Evolutionary conservation across 2,329 filamentous ascomycete species (phyloP), one percentile per base, ranked within the genome.

Genomic region (Nigrospora sphaerica): DNA sequence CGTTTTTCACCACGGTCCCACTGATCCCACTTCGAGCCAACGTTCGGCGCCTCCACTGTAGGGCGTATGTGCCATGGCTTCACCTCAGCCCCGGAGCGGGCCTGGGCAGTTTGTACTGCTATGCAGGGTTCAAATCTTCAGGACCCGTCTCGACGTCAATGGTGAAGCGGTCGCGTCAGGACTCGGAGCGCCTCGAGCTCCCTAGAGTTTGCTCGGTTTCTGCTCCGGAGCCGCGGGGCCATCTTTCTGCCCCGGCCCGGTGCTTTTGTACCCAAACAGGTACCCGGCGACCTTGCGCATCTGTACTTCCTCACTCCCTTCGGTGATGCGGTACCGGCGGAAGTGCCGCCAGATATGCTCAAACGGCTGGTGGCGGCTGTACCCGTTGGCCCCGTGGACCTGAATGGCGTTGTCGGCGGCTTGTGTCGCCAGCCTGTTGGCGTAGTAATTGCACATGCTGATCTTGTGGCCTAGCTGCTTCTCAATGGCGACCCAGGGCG

Each of bases 291-390:
- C 71, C 62, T 81, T 82, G n/a, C 78, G 67, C 73, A 83, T 83
- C 62, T 83, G 79, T 44, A 83, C 80, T 65, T 83, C 79, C 58
- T 83, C 80, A 46, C 76, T 78, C 0, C 79, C 80, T 57, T 83
- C 80, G 0, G 80, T 83, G 51, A 83, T 84, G 33, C 80, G 63
- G 55, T 83, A 83, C 19, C 78, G 66, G 36, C 80, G 64, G 59
- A 83, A 81, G 62, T 83, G 79, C 43, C 80, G 68, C 74, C 80
- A 83, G 42, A 83, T 83, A 53, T 83, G 79, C 62, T 83, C 79
- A 54, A 84, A 83, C 1, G 77, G 77, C 50, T 72, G 71, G 64
- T 80, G 75, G 34, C 78, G 64, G 36, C 71, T 75, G 56, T 82
- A 82, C 1, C 78, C 78, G 55, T 77, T 74, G 0, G 77, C 78